phyloP scores from a whole-genome alignment of 768 basidiomycete species.

The Tubosaeta sp. region DNA sequence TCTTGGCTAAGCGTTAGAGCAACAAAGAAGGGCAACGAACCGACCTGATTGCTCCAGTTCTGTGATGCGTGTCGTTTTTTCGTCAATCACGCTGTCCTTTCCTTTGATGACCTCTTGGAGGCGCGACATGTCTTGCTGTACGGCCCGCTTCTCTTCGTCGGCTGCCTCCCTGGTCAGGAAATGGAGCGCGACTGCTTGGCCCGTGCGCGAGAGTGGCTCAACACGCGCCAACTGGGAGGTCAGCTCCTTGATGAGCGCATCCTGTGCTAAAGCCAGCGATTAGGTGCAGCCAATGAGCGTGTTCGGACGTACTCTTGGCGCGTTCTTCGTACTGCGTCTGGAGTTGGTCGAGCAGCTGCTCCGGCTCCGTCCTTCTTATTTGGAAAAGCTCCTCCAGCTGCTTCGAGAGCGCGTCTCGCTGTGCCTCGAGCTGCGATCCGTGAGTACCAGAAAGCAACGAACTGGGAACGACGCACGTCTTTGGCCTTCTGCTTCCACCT shows the following conservation, averaged over 20 bases:
- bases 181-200: slow-evolving; percentile 51
- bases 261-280: slow-evolving; percentile 45
- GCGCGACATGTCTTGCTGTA: slow-evolving; percentile 46
- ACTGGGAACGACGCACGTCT: slow-evolving; percentile 14
- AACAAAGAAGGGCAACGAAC: slow-evolving; percentile 9
- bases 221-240: slow-evolving; percentile 49
- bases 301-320: slow-evolving; percentile 42
- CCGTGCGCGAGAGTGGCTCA: slow-evolving; percentile 50
- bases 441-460: neutral
- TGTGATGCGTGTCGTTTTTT: slow-evolving; percentile 44
- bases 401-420: slow-evolving; percentile 43
- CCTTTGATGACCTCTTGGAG: slow-evolving; percentile 42
- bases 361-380: slow-evolving; percentile 62
- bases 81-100: slow-evolving; percentile 37
- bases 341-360: slow-evolving; percentile 47
- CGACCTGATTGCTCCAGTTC: slow-evolving; percentile 48
- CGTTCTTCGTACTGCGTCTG: slow-evolving; percentile 48
- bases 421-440: slow-evolving; percentile 30
- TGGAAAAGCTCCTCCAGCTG: slow-evolving; percentile 59
- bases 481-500: slow-evolving; percentile 29
- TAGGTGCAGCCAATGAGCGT: neutral
- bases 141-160: slow-evolving; percentile 57
- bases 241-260: slow-evolving; percentile 43
- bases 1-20: neutral
- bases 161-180: slow-evolving; percentile 72